Base-by-base conservation (phyloP, 139 green algal species). In the Haematococcus sp. region DNA sequence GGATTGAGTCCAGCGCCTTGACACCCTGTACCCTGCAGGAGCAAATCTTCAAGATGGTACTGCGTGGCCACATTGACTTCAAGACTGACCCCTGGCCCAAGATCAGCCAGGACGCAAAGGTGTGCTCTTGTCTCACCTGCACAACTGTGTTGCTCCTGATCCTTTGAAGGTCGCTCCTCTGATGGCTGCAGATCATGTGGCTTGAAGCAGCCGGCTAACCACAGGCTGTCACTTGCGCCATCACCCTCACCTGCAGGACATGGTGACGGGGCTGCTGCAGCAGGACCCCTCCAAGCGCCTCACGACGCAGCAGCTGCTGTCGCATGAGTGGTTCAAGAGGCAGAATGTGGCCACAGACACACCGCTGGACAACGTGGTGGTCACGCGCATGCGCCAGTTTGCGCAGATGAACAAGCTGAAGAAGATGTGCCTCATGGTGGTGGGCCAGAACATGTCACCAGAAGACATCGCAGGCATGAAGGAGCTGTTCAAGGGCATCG, bases 361-460 rank as follows among this genome's bases (percentile, higher is more conserved):
- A 11, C 60, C 69, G 2, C 58, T 95, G 76, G 87, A 92, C 76
- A 80, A 49, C 61, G 81, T 91, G 31, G 87, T 95, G 69, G 78
- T 92, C 63, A 66, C 84, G 64, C 78, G 89, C 56, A 86, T 95
- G 69, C 85, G 82, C 64, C 84, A 93, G 74, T 94, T 97, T 72
- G 81, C 88, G 27, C 86, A 88, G 70, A 91, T 91, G 82, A 94
- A 87, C 84, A 90, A 89, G 78, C 81, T 96, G 34, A 93, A 95
- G 75, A 92, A 91, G 69, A 84, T 88, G 32, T 91, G 88, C 23
- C 86, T 97, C 43, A 86, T 95, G 76, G 86, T 93, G 9, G 84
- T 92, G 46, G 84, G 84, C 2, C 80, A 91, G 80, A 76, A 82
- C 44, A 67, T 93, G 56, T 81, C 73, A 5, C 63, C 74, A 20